A percentile compares a stretch with the other conserved stretches of the same genome.
Evolutionary conservation across 2,329 filamentous ascomycete species (phyloP).

Genomic region (Calonectria pteridis): DNA sequence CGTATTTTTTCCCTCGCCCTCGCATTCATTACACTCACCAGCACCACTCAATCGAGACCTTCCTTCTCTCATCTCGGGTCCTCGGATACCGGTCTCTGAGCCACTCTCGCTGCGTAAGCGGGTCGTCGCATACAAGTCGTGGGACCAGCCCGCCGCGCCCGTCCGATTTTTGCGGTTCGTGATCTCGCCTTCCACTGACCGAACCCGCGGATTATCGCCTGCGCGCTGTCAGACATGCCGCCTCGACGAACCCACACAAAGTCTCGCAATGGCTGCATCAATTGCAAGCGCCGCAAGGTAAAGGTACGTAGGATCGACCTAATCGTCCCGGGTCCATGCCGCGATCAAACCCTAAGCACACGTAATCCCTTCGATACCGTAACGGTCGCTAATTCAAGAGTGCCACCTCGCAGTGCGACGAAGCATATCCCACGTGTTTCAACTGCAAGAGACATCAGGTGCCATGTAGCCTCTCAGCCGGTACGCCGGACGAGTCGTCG

Average conservation of each 20-base stretch:
- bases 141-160: neutral
- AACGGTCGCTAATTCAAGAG: conserved; percentile 16
- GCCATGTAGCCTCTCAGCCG: conserved; percentile 43
- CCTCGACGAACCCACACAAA: conserved; percentile 49
- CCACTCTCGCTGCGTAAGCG: conserved; percentile 5
- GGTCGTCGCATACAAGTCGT: neutral
- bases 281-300: conserved; percentile 50
- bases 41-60: neutral
- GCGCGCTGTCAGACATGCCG: conserved; percentile 33
- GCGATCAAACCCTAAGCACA: neutral
- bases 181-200: conserved; percentile 16
- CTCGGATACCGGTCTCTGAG: conserved; percentile 11
- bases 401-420: conserved; percentile 39
- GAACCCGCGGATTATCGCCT: conserved; percentile 38
- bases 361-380: no score
- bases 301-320: conserved; percentile 41
- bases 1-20: conserved; percentile 16
- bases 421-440: conserved; percentile 46
- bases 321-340: neutral
- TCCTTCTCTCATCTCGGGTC: neutral
- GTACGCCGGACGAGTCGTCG: neutral
- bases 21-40: neutral
- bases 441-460: conserved; percentile 47
- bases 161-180: neutral
- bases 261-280: conserved; percentile 48